A percentile compares a stretch with the other conserved stretches of the same genome.
Conservation (phyloP, 345 rosid genomes). For the Turritis glabra region DNA sequence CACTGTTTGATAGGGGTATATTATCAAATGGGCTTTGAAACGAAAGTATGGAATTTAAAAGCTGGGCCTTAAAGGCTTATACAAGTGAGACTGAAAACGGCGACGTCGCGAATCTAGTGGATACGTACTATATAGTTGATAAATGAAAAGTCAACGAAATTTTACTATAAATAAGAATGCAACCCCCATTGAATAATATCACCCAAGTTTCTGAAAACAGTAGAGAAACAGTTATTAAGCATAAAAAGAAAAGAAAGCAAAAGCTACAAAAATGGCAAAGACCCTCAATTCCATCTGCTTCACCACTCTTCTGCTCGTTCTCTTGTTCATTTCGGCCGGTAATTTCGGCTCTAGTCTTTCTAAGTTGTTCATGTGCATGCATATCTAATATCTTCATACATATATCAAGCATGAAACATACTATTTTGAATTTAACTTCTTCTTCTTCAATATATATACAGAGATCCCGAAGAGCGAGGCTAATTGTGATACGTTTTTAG, state of each 20-base stretch:
- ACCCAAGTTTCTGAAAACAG: neutral
- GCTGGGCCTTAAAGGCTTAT: neutral
- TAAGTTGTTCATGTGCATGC: neutral
- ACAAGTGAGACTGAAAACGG: neutral
- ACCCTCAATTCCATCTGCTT: slow-evolving; percentile 16
- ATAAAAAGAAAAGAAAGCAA: neutral
- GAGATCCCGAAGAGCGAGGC: slow-evolving; percentile 22
- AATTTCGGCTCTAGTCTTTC: neutral
- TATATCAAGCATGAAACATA: neutral
- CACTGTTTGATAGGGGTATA: neutral
- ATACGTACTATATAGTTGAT: neutral
- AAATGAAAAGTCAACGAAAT: neutral
- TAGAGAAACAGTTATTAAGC: neutral
- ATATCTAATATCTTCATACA: neutral
- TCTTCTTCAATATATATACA: neutral
- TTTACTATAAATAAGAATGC: slow-evolving; percentile 2
- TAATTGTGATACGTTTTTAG: neutral
- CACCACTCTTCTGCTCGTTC: slow-evolving; percentile 20
- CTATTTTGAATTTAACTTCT: neutral
- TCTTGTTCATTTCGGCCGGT: slow-evolving; percentile 27
- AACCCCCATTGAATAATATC: neutral
- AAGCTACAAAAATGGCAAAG: slow-evolving; percentile 22
- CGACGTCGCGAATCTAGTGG: neutral
- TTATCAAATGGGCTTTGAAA: too few species aligned
- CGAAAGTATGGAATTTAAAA: neutral